Evolutionary conservation across 1,139 yeast genomes (phyloP).

Genomic region (Protomyces inouyei): DNA sequence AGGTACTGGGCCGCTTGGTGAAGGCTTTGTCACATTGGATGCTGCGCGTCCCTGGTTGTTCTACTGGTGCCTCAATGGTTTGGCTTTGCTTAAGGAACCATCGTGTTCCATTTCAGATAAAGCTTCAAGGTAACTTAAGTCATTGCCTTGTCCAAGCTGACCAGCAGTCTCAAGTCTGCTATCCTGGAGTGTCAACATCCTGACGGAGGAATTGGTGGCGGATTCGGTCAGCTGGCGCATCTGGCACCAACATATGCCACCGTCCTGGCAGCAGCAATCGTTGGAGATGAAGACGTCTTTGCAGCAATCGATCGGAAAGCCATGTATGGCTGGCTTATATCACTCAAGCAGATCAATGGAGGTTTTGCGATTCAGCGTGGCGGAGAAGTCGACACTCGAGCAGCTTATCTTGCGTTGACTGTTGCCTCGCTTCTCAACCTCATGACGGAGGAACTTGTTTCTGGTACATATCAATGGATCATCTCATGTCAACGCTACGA

Average conservation of each 20-base stretch:
- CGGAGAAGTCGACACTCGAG: conserved; percentile 84
- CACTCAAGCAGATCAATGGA: conserved; percentile 64
- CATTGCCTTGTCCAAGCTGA: neutral
- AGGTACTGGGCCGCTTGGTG: conserved; percentile 7
- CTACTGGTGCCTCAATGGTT: conserved; percentile 73
- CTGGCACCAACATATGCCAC: conserved; percentile 83
- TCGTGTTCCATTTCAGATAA: neutral
- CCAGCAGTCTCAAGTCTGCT: conserved; percentile 39
- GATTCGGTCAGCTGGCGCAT: conserved; percentile 73
- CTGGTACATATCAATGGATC: conserved; percentile 59
- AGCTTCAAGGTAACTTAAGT: neutral
- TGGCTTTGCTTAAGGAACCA: conserved; percentile 43
- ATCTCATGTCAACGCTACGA: conserved; percentile 77
- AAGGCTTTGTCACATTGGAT: conserved; percentile 46
- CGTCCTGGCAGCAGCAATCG: conserved; percentile 55
- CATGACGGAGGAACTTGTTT: conserved; percentile 56
- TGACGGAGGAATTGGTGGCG: conserved; percentile 79
- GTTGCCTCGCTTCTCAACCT: conserved; percentile 64
- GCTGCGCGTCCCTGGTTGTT: conserved; percentile 89
- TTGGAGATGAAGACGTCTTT: conserved; percentile 50
- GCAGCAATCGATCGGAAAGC: conserved; percentile 44
- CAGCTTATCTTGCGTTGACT: conserved; percentile 81
- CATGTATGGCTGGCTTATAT: conserved; percentile 61
- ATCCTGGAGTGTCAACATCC: conserved; percentile 18
- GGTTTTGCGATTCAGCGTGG: conserved; percentile 66